Conservation (phyloP, 768 basidiomycete species). For the Clavaria fumosa region DNA sequence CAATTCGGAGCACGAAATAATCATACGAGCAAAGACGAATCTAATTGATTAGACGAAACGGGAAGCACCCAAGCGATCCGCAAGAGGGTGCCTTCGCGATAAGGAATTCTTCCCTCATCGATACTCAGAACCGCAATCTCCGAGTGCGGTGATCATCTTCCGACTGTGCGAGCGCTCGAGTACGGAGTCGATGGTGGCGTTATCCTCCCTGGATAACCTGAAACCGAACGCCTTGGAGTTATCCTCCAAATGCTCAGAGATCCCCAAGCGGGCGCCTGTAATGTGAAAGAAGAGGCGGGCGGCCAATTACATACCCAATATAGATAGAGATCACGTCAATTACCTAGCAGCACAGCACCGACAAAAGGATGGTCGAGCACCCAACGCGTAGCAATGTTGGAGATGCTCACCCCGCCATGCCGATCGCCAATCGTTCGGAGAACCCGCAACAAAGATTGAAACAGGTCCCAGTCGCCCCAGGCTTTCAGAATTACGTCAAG, state of each 20-base stretch:
- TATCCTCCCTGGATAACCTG: constrained; percentile 38
- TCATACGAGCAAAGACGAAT: too few species aligned
- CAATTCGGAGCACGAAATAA: too few species aligned
- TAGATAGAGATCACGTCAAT: constrained; percentile 6
- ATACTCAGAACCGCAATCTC: constrained; percentile 80
- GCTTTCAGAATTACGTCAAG: constrained; percentile 68
- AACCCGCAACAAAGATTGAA: constrained; percentile 46
- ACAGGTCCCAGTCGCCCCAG: constrained; percentile 68
- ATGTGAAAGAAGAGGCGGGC: constrained; percentile 1
- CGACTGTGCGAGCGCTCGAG: constrained; percentile 45
- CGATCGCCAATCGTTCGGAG: constrained; percentile 52
- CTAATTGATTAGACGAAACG: background rate
- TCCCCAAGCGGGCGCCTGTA: constrained; percentile 54
- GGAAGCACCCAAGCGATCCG: too few species aligned
- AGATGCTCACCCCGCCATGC: constrained; percentile 49
- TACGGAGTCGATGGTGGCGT: constrained; percentile 45
- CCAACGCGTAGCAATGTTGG: constrained; percentile 74
- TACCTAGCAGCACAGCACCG: constrained; percentile 69
- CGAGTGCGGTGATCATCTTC: constrained; percentile 48
- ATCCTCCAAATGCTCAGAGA: constrained; percentile 59
- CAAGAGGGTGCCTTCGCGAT: too few species aligned
- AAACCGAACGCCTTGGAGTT: constrained; percentile 52
- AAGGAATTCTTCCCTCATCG: constrained; percentile 30
- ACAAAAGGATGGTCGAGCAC: constrained; percentile 65
- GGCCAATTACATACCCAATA: constrained; percentile 4